A percentile compares a stretch with the other conserved stretches of the same genome.
Conservation (phyloP, 345 rosid species). For the Ceriops tagal region DNA sequence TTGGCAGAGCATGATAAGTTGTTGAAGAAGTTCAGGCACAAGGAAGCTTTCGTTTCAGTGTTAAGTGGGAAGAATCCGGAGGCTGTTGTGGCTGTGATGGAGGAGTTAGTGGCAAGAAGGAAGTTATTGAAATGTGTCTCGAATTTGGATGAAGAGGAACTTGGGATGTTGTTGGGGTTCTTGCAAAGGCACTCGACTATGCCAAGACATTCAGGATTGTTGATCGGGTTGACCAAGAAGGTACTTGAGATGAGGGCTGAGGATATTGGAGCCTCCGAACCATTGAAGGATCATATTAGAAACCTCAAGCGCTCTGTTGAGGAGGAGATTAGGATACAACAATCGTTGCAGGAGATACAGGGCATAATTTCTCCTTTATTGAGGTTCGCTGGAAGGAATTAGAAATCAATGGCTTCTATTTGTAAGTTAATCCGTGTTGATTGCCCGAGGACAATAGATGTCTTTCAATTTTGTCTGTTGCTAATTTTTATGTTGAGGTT, state of each 20-base stretch:
- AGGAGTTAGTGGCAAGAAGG: slow-evolving; percentile 79
- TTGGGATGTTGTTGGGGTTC: slow-evolving; percentile 64
- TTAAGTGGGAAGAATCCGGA: slow-evolving; percentile 61
- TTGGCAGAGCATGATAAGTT: slow-evolving; percentile 70
- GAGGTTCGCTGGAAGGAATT: slow-evolving; percentile 66
- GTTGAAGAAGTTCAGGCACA: slow-evolving; percentile 84
- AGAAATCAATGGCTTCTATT: slow-evolving; percentile 14
- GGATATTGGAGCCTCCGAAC: slow-evolving; percentile 53
- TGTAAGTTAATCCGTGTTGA: slow-evolving; percentile 1
- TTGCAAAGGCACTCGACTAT: slow-evolving; percentile 61
- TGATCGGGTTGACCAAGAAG: slow-evolving; percentile 76
- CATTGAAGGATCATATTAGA: slow-evolving; percentile 54
- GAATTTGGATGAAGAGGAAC: slow-evolving; percentile 62
- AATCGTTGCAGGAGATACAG: slow-evolving; percentile 71
- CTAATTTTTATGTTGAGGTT: background rate
- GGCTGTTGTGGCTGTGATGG: slow-evolving; percentile 80
- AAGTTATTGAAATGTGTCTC: slow-evolving; percentile 64
- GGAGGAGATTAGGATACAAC: slow-evolving; percentile 80
- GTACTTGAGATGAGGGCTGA: slow-evolving; percentile 65
- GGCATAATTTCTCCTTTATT: slow-evolving; percentile 77
- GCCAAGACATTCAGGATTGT: slow-evolving; percentile 62
- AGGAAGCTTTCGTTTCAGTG: slow-evolving; percentile 70
- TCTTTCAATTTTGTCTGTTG: no score
- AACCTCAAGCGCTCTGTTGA: slow-evolving; percentile 64
- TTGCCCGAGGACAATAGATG: no score